phyloP scores from a whole-genome alignment of 768 basidiomycete genomes.

The Psilocybe cubensis region DNA sequence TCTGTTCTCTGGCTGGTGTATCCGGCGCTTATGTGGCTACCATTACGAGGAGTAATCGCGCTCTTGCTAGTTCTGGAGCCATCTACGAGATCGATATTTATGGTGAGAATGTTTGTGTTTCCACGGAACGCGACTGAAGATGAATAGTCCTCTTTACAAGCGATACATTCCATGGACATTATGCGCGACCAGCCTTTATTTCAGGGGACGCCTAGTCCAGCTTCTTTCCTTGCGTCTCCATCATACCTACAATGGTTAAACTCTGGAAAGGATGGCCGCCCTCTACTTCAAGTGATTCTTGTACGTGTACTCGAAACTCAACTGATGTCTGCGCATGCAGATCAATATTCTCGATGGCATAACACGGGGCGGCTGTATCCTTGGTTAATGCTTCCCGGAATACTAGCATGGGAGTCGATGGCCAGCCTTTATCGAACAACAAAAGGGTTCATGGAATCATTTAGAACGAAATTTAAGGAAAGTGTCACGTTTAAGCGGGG shows the following conservation, averaged over 20 bases:
- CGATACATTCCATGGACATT: constrained; percentile 3
- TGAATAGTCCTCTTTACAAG: neutral
- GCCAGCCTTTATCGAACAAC: neutral
- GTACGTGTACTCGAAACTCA: neutral
- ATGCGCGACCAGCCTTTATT: neutral
- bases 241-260: constrained; percentile 1
- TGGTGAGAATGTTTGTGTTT: neutral
- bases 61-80: constrained; percentile 1
- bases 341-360: neutral
- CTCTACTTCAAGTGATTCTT: neutral
- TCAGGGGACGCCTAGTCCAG: neutral
- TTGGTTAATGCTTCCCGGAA: neutral
- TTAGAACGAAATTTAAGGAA: neutral
- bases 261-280: neutral
- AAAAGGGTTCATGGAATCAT: neutral
- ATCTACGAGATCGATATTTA: neutral
- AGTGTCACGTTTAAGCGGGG: neutral
- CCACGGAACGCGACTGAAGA: neutral
- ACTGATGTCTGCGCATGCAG: neutral
- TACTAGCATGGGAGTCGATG: neutral
- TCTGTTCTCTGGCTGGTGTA: neutral
- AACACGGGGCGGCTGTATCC: neutral
- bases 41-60: neutral
- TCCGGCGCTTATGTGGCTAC: constrained; percentile 1
- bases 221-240: neutral